Percentiles rank a stretch among this genome's conserved stretches.
These are phyloP conservation scores for Fraxinus pennsylvanica DNA, from an alignment of 257 asterid genomes.

Conservation along the genomic window DNA sequence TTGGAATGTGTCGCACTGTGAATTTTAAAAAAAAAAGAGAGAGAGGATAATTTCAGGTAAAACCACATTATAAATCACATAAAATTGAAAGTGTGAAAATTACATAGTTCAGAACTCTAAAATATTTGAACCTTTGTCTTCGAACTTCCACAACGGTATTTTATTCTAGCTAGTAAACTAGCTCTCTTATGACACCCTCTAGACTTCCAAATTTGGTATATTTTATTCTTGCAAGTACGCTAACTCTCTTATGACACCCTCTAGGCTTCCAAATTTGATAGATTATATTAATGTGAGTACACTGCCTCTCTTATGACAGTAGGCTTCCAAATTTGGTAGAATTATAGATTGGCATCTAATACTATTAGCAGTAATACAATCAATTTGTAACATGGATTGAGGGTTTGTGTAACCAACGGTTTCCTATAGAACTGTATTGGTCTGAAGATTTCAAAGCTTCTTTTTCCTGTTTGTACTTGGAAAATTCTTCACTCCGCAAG, in stretches of 20 bases:
- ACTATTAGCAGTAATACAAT: neutral
- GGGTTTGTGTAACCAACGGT: conserved; percentile 5
- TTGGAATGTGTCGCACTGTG: conserved; percentile 5
- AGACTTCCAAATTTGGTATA: neutral
- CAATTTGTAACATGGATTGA: conserved; percentile 2
- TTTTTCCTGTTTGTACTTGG: neutral
- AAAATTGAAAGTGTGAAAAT: neutral
- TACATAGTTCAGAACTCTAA: neutral
- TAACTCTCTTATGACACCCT: neutral
- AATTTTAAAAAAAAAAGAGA: neutral
- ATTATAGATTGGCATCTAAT: neutral
- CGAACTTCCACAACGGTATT: neutral
- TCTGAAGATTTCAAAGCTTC: neutral
- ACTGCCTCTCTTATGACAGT: neutral
- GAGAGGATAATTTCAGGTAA: neutral
- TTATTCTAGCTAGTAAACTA: neutral
- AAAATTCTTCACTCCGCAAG: conserved; percentile 17
- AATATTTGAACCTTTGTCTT: neutral
- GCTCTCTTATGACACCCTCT: neutral
- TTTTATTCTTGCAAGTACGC: neutral
- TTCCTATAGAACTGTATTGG: conserved; percentile 6
- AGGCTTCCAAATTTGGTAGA: neutral
- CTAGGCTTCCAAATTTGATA: neutral
- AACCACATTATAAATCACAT: neutral
- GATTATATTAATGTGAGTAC: neutral